Evolutionary conservation across 2,329 filamentous ascomycete species (phyloP), one percentile per base, ranked within the genome.

Genomic region (Exophiala phaeomuriformis): DNA sequence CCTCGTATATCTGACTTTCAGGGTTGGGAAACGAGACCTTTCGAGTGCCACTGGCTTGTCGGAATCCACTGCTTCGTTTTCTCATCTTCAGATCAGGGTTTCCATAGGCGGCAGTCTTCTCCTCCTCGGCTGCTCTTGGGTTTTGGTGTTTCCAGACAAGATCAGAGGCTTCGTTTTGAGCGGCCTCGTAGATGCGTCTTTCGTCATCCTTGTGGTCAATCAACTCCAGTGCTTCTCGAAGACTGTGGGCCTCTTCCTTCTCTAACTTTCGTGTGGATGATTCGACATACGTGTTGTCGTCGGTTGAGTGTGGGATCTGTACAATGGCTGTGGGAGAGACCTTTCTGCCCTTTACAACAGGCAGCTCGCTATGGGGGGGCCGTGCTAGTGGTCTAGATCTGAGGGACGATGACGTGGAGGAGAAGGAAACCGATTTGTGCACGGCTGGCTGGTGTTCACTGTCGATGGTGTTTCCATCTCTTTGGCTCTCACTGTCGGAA

Each of bases 1-100:
- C 91, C 68, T 96, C 90, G 77, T 89, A 96, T 56, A 96, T 84
- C 45, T 78, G 75, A 63, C 82, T 80, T 51, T 79, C 72, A 2
- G 79, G 78, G 56, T 81, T 80, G 60, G 77, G 76, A 65, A 81
- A 83, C 10, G 81, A 68, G 29, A 74, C 75, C 55, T 72, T 77
- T 12, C 67, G 68, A 10, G 70, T 68, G 47, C 71, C 71, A 53
- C 69, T 72, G 12, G 65, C 62, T 37, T 65, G 69, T 27, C 66
- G 68, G n/a, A 55, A 52, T 7, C 59, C 59, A 49, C 59, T 61
- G 35, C 48, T 59, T 31, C 51, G 53, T 30, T 56, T 50, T 39
- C 49, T 46, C 10, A 49, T 53, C 37, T 55, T 58, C 40, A 68
- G 45, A 52, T 75, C 73, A 0, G 73, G 73, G 51, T 75, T 75